Evolutionary conservation across 331 rosid genomes (phyloP), one percentile per base, ranked within the genome.

Genomic region (Quercus phellos): DNA sequence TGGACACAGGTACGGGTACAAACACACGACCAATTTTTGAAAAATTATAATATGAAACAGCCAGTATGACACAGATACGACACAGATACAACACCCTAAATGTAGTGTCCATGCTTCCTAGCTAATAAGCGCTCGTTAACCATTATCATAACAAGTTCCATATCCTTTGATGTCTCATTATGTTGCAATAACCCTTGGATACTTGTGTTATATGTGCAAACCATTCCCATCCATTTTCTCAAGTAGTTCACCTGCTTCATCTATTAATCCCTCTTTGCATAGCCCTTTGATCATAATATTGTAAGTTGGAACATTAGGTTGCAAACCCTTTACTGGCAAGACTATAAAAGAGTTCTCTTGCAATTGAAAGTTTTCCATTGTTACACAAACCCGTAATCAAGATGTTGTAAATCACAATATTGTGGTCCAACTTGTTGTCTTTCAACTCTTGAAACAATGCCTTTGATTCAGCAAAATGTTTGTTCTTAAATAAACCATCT

Each of bases 1-100:
- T 0, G 1, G 1, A 8, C 46, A 38, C 12, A 38, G 1, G 46
- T 38, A 38, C 0, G 0, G 1, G 46, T 38, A 38, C 11, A 0
- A 0, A 38, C 46, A 38, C 46, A 38, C 1, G 11, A 38, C 46
- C 46, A 38, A 38, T 38, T 38, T 38, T 7, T 38, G 46, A 38
- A 38, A 38, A 38, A 8, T 38, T 38, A 38, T 38, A 38, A 38
- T 38, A 38, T 38, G 12, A 38, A 38, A 38, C 0, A 2, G 3
- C 3, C 0, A 0, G 3, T 7, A 38, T 35, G 43, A 35, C 11
- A 7, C 10, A 0, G 2, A 2, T 35, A 35, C 11, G 3, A 38
- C 46, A 38, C 3, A 38, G 0, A 38, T 38, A 8, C 46, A 2
- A 38, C 11, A 38, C 3, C 46, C 46, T 38, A 38, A 7, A 38